Evolutionary conservation across 2,329 filamentous ascomycete species (phyloP).

Genomic region (Ophiosphaerella korrae): DNA sequence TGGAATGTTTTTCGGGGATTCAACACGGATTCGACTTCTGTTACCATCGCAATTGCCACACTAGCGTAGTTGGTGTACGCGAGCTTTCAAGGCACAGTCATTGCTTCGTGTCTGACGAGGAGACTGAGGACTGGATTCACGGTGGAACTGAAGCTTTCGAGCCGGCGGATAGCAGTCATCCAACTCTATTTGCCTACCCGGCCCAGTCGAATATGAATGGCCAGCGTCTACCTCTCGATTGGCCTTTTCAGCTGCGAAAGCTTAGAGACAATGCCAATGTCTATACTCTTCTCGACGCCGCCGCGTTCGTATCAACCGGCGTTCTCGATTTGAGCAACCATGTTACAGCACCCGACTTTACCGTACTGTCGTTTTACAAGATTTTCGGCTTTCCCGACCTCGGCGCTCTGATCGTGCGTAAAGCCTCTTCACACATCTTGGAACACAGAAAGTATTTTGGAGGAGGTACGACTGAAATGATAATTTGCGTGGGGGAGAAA

Average conservation of each 20-base stretch:
- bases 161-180: slow-evolving; percentile 16
- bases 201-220: slow-evolving; percentile 94
- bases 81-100: slow-evolving; percentile 66
- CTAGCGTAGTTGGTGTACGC: slow-evolving; percentile 80
- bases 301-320: slow-evolving; percentile 67
- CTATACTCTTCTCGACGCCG: slow-evolving; percentile 74
- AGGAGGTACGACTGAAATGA: slow-evolving; percentile 67
- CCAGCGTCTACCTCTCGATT: slow-evolving; percentile 70
- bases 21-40: slow-evolving; percentile 73
- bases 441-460: slow-evolving; percentile 67
- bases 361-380: slow-evolving; percentile 87
- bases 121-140: slow-evolving; percentile 69
- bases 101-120: slow-evolving; percentile 68
- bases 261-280: slow-evolving; percentile 50
- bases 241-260: slow-evolving; percentile 44
- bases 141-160: background rate
- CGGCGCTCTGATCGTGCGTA: slow-evolving; percentile 81
- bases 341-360: slow-evolving; percentile 75
- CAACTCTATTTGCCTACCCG: slow-evolving; percentile 73
- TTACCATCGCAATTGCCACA: slow-evolving; percentile 85
- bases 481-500: slow-evolving; percentile 55
- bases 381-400: slow-evolving; percentile 95
- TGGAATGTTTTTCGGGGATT: slow-evolving; percentile 72
- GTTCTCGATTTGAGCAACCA: slow-evolving; percentile 63
- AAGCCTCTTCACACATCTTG: slow-evolving; percentile 64